phyloP scores from a whole-genome alignment of 2,329 filamentous ascomycete genomes.

The Metarhizium anisopliae region DNA sequence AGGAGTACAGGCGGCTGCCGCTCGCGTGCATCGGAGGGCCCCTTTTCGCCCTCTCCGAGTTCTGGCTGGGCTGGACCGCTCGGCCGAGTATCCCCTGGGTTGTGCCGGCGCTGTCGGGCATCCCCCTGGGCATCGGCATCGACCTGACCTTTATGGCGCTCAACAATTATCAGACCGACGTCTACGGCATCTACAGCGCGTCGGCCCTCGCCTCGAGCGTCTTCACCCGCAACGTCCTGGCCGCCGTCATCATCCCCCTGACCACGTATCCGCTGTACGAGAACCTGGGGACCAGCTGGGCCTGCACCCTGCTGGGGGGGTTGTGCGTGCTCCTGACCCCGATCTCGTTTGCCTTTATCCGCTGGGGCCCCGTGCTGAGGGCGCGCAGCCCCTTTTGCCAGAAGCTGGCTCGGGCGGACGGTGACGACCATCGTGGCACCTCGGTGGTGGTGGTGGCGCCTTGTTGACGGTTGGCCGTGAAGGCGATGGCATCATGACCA shows the following conservation, averaged over 20 bases:
- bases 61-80: conserved; percentile 12
- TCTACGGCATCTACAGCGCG: conserved; percentile 8
- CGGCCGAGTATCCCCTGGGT: conserved; percentile 7
- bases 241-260: conserved; percentile 9
- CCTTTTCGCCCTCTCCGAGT: conserved; percentile 7
- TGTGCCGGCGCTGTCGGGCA: conserved; percentile 8
- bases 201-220: conserved; percentile 14
- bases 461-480: not conserved
- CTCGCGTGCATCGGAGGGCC: conserved; percentile 47
- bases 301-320: conserved; percentile 6
- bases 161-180: conserved; percentile 9
- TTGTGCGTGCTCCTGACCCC: conserved; percentile 3
- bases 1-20: conserved; percentile 45
- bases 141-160: conserved; percentile 7
- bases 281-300: conserved; percentile 5
- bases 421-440: not conserved
- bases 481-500: too few species aligned
- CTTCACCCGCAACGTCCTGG: conserved; percentile 8
- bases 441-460: not conserved
- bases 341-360: conserved; percentile 8
- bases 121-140: conserved; percentile 7
- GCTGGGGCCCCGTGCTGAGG: not conserved
- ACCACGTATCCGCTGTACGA: conserved; percentile 6
- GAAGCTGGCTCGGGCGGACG: not conserved
- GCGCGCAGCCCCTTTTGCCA: conserved; percentile 1